Evolutionary conservation across 306 rosid species (phyloP).

Genomic region (Quercus agrifolia): DNA sequence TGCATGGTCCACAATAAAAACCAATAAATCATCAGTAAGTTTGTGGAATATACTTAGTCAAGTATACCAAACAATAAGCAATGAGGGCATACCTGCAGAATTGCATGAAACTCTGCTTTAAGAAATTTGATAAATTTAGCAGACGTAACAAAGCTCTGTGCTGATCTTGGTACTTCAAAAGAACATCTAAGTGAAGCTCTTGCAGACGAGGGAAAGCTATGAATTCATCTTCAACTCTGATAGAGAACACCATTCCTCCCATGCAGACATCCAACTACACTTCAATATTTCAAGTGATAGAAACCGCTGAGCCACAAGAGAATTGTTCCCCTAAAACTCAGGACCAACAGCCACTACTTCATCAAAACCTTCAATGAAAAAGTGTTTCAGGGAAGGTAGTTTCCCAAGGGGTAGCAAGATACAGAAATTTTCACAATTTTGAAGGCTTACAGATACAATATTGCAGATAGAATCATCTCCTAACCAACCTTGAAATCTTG

Average conservation of each 20-base stretch:
- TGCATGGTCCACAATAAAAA: no score
- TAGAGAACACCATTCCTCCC: not conserved
- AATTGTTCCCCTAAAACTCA: not conserved
- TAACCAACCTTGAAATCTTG: conserved; percentile 8
- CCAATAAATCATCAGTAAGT: no score
- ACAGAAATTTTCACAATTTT: not conserved
- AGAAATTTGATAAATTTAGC: no score
- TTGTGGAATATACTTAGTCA: no score
- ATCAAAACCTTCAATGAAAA: not conserved
- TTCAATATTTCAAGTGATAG: not conserved
- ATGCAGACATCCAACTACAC: not conserved
- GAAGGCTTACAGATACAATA: not conserved
- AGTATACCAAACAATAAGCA: no score
- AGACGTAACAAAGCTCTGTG: no score
- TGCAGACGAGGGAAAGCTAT: not conserved
- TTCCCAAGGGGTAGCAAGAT: conserved; percentile 13
- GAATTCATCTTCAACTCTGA: not conserved
- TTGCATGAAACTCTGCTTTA: no score
- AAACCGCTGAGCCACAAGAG: not conserved
- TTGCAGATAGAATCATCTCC: not conserved
- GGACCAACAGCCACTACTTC: not conserved
- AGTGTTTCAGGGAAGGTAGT: not conserved
- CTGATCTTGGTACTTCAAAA: no score
- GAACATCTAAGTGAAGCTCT: not conserved
- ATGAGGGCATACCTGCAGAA: no score